These are phyloP conservation scores for Wickerhamomyces alni DNA, from an alignment of 805 yeast genomes.

Conservation along the genomic window DNA sequence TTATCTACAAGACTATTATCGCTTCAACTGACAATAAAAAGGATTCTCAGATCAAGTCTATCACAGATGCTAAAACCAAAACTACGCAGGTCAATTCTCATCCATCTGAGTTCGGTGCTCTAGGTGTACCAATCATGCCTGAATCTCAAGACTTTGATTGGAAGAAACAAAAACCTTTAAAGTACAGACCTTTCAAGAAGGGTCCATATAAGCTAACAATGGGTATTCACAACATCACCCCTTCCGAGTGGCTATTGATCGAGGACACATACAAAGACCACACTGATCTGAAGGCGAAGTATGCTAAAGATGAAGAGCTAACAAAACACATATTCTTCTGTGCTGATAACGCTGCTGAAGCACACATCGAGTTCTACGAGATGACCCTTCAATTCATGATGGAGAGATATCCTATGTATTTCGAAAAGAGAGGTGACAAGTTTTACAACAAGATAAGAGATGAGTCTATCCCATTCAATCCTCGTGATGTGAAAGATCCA, in stretches of 20 bases:
- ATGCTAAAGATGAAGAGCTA: slow-evolving; percentile 27
- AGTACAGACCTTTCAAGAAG: slow-evolving; percentile 54
- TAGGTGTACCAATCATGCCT: slow-evolving; percentile 21
- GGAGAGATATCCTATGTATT: slow-evolving; percentile 21
- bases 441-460: slow-evolving; percentile 21
- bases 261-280: slow-evolving; percentile 52
- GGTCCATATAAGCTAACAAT: slow-evolving; percentile 57
- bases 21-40: background rate
- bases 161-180: slow-evolving; percentile 35
- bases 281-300: slow-evolving; percentile 33
- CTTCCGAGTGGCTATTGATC: slow-evolving; percentile 53
- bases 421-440: slow-evolving; percentile 16
- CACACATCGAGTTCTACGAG: slow-evolving; percentile 21
- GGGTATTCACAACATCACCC: slow-evolving; percentile 45
- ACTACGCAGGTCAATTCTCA: background rate
- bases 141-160: slow-evolving; percentile 37
- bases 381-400: slow-evolving; percentile 18
- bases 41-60: background rate
- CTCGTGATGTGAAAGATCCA: slow-evolving; percentile 17
- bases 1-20: background rate
- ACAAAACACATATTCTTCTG: slow-evolving; percentile 29
- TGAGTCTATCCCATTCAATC: slow-evolving; percentile 21
- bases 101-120: background rate
- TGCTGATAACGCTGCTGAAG: slow-evolving; percentile 22
- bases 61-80: too few species aligned